Evolutionary conservation across 495 filamentous ascomycete genomes (phyloP), one percentile per base, ranked within the genome.

Genomic region (Lindgomyces ingoldianus): DNA sequence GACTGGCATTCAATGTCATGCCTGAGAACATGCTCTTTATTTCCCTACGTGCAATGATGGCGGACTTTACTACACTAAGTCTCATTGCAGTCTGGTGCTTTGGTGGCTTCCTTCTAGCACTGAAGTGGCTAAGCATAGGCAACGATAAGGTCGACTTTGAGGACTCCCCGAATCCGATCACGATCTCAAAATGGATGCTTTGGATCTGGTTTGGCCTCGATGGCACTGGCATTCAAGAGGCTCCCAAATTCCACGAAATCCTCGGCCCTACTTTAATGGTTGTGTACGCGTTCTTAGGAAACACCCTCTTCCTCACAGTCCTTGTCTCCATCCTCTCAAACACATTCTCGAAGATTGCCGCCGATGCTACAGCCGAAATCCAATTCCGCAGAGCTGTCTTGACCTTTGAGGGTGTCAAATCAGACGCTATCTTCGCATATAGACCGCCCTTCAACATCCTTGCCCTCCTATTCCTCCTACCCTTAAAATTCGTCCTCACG

Each of bases 121-220:
- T 91, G 75, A 69, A 80, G 8, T 91, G 88, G 88, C 83, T 91
- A 1, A 72, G 76, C 50, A 62, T 67, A 53, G 62, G 69, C 45
- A 61, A 53, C 62, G 58, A 74, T 2, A 71, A 71, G 19, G 74
- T 75, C 16, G 72, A 72, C 21, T 66, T 64, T 22, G 61, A 65
- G n/a, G 58, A 57, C 8, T 50, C 53, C 2, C 82, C 84, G 36
- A 64, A 74, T 41, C 48, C 76, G 51, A 72, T 82, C 21, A 87
- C 81, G 0, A 89, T 91, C 57, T 81, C 82, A 42, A 89, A 89
- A 72, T 91, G 88, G 88, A 90, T 91, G 88, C 80, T 91, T 0
- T 90, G 86, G 80, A 88, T 91, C 57, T 91, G 88, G 88, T 91
- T 91, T 63, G 88, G 88, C 0, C 78, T 91, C 12, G 88, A 90